Percentiles rank a stretch among this genome's conserved stretches.
phyloP scores from a whole-genome alignment of 306 rosid genomes.

The Acacia crassicarpa region DNA sequence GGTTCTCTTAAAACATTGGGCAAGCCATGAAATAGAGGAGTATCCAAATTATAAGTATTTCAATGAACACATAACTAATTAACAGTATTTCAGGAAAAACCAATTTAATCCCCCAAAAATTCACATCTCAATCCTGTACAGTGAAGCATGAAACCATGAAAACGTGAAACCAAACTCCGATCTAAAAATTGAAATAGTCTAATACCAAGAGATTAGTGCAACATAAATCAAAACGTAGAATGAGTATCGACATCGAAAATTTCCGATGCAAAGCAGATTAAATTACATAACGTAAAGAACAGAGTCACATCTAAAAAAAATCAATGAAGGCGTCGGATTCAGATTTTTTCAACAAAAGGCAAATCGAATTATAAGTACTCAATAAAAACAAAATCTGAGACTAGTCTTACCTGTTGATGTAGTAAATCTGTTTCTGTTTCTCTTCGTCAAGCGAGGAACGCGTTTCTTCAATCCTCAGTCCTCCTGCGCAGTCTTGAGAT shows the following conservation, averaged over 20 bases:
- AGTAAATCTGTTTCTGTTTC: background rate
- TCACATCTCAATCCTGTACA: background rate
- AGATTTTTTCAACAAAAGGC: background rate
- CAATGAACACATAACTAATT: background rate
- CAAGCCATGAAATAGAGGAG: background rate
- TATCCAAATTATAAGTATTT: background rate
- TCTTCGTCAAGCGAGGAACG: background rate
- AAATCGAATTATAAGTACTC: background rate
- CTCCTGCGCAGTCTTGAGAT: background rate
- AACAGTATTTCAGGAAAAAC: background rate
- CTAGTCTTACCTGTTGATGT: constrained; percentile 6
- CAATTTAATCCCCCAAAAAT: background rate
- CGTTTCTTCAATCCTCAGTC: background rate
- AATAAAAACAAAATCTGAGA: constrained; percentile 5
- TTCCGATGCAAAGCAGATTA: background rate
- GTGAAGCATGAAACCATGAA: background rate
- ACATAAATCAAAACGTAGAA: constrained; percentile 18
- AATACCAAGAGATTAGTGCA: background rate
- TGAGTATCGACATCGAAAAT: background rate
- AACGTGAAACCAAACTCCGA: background rate
- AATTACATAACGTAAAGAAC: background rate
- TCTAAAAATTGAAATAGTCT: constrained; percentile 25
- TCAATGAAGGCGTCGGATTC: background rate
- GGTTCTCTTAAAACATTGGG: background rate
- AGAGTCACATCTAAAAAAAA: background rate